Base-by-base conservation (phyloP, 2,329 filamentous ascomycete genomes). In the Apiospora marii region DNA sequence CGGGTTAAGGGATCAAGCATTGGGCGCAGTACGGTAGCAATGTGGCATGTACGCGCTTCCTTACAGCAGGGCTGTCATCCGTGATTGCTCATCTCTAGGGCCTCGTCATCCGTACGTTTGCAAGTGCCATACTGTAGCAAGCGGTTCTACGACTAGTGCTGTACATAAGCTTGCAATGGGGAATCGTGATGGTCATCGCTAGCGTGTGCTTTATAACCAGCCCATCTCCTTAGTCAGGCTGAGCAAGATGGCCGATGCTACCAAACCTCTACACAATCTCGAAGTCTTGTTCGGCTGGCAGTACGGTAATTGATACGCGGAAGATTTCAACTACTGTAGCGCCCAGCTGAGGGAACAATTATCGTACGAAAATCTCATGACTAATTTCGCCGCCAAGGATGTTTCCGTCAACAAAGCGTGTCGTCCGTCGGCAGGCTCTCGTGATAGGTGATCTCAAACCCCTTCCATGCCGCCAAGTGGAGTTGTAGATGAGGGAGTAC, bases 311-410 rank as follows among this genome's bases (percentile, higher is more conserved):
- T 64, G 58, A 14, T 34, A 64, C 10, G 34, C 22, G 14, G 53
- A n/a, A 2, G 53, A 22, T 1, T n/a, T 27, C 30, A 8, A 61
- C 58, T 41, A 19, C 37, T 64, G n/a, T n/a, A n/a, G n/a, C n/a
- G 30, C 37, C 37, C 19, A 34, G 22, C 58, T 64, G 58, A 64
- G 12, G 58, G 34, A 30, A 8, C 58, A 22, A 61, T 14, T 41
- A 64, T 64, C 58, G 58, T 64, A 64, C 58, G 58, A 64, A 22
- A n/a, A 34, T 41, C 12, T 37, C 58, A 64, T 64, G 58, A 41
- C 58, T 41, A 41, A 37, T 64, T 64, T 41, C 58, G n/a, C 22
- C 12, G 34, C 34, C 7, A 19, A 64, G 10, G 19, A 64, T 41
- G 58, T 64, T 64, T 64, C 58, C 34, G 22, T 64, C 58, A 22